Base-by-base conservation (phyloP, 2,329 filamentous ascomycete species). In the Fusarium miscanthi region DNA sequence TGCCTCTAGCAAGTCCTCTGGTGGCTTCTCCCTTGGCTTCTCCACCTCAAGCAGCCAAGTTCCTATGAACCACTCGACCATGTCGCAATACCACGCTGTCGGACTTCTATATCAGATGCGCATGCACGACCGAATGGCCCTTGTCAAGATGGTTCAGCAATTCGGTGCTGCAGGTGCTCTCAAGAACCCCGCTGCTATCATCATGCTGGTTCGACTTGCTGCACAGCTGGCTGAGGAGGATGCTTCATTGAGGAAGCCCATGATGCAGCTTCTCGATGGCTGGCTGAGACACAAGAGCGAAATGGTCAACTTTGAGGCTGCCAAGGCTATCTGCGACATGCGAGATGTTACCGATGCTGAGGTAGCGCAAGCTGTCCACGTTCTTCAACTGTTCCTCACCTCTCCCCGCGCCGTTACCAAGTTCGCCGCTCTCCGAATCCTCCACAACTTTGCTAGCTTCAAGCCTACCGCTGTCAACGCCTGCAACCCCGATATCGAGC, bases 71-170 rank as follows among this genome's bases (percentile, higher is more conserved):
- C 95, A 94, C 79, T 98, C 96, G 76, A 97, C 93, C 80, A 98
- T 98, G 94, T 93, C 94, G 64, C 96, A 99, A 82, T 99, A 99
- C 83, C 96, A 99, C 82, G 96, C 96, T 72, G 97, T 99, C 85
- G 96, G 96, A 72, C 89, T 99, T 60, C 85, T 99, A 48, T 99
- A 98, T 83, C 95, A 98, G 84, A 98, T 98, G 94, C 93, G 96
- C 79, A 93, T 93, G 78, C 95, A 98, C 82, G 96, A 99, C 82
- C 91, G 96, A 78, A 99, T 99, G 96, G 95, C 96, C 27, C 85
- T 99, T 77, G 95, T 98, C 69, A 99, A 99, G 89, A 98, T 99
- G 96, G 95, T 99, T n/a, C 96, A 99, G 85, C 96, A 99, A 82
- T 98, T 98, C 81, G 94, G 94, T 58, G 92, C 92, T 59, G 90